Evolutionary conservation across 2,329 filamentous ascomycete genomes (phyloP).

Genomic region (Penicillium sp.): DNA sequence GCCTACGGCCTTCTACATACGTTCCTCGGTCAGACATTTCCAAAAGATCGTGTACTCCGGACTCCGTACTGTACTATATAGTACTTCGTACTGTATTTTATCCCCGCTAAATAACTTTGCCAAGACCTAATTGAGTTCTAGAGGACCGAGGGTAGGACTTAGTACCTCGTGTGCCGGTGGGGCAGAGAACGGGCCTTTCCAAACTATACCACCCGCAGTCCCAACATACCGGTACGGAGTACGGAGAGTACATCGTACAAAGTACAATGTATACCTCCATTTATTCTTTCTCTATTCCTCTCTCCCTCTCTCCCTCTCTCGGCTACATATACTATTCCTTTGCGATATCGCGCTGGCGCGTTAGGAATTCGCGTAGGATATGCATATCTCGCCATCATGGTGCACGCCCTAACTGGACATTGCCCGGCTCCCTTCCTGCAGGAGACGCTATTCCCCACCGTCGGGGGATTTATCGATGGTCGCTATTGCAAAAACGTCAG

Average conservation of each 20-base stretch:
- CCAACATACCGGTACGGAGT: background rate
- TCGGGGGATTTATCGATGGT: constrained; percentile 63
- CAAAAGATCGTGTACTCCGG: background rate
- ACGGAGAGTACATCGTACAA: background rate
- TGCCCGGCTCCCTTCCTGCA: constrained; percentile 73
- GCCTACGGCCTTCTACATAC: background rate
- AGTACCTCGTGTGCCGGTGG: constrained; percentile 1
- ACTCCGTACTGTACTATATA: background rate
- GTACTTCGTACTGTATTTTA: background rate
- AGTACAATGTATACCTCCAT: background rate
- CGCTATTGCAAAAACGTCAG: constrained; percentile 58
- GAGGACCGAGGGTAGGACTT: background rate
- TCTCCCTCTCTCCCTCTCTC: background rate
- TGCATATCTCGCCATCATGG: constrained; percentile 26
- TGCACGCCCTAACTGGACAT: constrained; percentile 39
- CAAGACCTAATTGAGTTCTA: constrained; percentile 5
- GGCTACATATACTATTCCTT: background rate
- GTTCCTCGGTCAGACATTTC: background rate
- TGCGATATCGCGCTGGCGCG: constrained; percentile 26
- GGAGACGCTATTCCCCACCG: constrained; percentile 57
- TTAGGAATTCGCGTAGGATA: constrained; percentile 18
- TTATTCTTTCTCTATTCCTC: background rate
- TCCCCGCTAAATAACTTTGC: background rate
- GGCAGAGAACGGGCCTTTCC: background rate
- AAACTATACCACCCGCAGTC: background rate